Base-by-base conservation (phyloP, 345 rosid genomes). In the Gossypium australe region DNA sequence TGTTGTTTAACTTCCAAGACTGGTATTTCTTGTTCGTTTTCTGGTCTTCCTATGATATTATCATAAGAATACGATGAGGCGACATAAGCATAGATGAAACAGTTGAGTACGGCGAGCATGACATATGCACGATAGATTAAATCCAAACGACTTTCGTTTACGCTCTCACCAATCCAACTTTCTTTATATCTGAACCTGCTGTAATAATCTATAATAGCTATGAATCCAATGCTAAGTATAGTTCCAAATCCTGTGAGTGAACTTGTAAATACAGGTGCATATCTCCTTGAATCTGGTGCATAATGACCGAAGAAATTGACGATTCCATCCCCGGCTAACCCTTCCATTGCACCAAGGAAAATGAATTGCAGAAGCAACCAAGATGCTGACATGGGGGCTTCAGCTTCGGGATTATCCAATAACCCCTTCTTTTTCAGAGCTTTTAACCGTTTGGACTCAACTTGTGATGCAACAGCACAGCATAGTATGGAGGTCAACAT, bases 21-120 rank as follows among this genome's bases (percentile, higher is more conserved):
- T 45, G 41, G 38, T 24, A 22, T 67, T 67, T 67, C 41, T 67
- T 47, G 41, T 11, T 67, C 55, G 20, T 67, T 24, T 24, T 13
- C 56, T 13, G 20, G 20, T 22, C 3, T 47, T 67, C 71, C 56
- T 67, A 67, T 67, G 56, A 67, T 67, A 24, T 67, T 47, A 67
- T 67, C 71, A 47, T 13, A 47, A 13, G 56, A 47, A 22, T 12
- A 67, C 12, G 41, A 12, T 0, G 56, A 22, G 6, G 71, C 2
- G 2, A 47, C 71, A 47, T 67, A 67, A 67, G 56, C 71, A 67
- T 67, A 67, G 41, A 47, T 0, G 7, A 47, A 67, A 67, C 56
- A 67, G 38, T 67, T 67, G 11, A 67, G 6, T 11, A 67, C 7
- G 11, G 71, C 56, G 2, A 67, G 1, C 0, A 22, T 3, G 7